phyloP scores from a whole-genome alignment of 2,329 filamentous ascomycete genomes.

The Pseudocercospora fijiensis region DNA sequence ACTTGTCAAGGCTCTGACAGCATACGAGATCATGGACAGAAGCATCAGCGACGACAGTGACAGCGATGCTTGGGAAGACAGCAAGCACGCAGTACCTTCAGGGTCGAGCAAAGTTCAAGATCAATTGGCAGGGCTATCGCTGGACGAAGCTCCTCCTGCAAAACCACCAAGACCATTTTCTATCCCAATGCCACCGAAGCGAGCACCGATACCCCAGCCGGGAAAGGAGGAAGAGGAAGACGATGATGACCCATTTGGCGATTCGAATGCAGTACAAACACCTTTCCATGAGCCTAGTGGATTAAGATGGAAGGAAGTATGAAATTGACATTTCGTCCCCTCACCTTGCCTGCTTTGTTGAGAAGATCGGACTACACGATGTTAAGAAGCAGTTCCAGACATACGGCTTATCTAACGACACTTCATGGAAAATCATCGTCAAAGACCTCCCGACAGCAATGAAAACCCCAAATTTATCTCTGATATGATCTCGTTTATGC shows the following conservation, averaged over 20 bases:
- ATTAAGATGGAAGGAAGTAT: slow-evolving; percentile 42
- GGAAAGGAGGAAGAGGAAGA: slow-evolving; percentile 55
- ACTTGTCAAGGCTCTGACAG: slow-evolving; percentile 88
- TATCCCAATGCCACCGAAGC: slow-evolving; percentile 42
- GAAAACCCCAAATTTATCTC: not conserved
- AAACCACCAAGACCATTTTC: slow-evolving; percentile 47
- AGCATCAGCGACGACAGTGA: slow-evolving; percentile 73
- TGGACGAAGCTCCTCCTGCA: slow-evolving; percentile 48
- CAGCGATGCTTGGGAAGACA: slow-evolving; percentile 56
- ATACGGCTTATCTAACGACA: not conserved
- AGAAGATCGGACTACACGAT: not conserved
- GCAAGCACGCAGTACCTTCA: slow-evolving; percentile 32
- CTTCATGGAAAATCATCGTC: not conserved
- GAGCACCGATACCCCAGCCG: slow-evolving; percentile 30
- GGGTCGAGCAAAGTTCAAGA: slow-evolving; percentile 33
- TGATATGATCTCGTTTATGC: not conserved
- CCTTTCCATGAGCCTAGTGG: slow-evolving; percentile 39
- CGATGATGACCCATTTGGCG: slow-evolving; percentile 84
- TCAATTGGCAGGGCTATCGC: slow-evolving; percentile 47
- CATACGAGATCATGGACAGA: slow-evolving; percentile 88
- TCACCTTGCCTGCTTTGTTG: not conserved
- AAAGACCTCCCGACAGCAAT: not conserved
- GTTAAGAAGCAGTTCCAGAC: not conserved
- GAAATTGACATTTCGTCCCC: not conserved
- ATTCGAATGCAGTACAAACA: slow-evolving; percentile 69